These are phyloP conservation scores for Lyophyllum shimeji DNA, from an alignment of 768 basidiomycete species.

Conservation along the genomic window DNA sequence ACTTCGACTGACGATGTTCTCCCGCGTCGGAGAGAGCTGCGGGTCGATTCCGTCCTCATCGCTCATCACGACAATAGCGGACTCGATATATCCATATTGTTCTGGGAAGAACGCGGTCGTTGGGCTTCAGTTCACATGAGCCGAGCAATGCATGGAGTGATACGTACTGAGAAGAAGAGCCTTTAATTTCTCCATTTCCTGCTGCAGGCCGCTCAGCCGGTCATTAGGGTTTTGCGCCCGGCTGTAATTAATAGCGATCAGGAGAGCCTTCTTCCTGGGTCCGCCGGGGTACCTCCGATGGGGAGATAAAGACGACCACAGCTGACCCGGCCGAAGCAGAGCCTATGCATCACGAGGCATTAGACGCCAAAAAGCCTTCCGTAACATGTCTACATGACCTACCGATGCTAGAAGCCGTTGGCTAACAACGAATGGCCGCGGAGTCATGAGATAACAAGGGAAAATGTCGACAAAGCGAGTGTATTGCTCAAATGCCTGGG, in stretches of 20 bases:
- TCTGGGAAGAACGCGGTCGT: not conserved
- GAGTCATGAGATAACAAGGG: not conserved
- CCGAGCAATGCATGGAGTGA: not conserved
- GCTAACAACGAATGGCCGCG: not conserved
- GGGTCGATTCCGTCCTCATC: not conserved
- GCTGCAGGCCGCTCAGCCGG: not conserved
- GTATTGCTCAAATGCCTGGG: not conserved
- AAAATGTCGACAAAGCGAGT: not conserved
- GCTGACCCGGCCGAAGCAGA: not conserved
- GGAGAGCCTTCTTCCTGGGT: constrained; percentile 1
- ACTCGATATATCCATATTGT: not conserved
- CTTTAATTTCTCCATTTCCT: not conserved
- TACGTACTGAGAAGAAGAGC: not conserved
- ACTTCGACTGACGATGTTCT: constrained; percentile 1
- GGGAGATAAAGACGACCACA: not conserved
- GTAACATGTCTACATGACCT: not conserved
- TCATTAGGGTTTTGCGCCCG: not conserved
- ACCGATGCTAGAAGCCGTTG: not conserved
- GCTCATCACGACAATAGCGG: not conserved
- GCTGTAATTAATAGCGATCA: constrained; percentile 5
- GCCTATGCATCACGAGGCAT: not conserved
- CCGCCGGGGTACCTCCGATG: not conserved
- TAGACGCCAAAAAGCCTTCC: not conserved
- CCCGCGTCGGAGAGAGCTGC: not conserved
- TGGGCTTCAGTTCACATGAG: not conserved